These are phyloP conservation scores for Malassezia slooffiae DNA, from an alignment of 1,284 basidiomycete genomes.

Conservation along the genomic window DNA sequence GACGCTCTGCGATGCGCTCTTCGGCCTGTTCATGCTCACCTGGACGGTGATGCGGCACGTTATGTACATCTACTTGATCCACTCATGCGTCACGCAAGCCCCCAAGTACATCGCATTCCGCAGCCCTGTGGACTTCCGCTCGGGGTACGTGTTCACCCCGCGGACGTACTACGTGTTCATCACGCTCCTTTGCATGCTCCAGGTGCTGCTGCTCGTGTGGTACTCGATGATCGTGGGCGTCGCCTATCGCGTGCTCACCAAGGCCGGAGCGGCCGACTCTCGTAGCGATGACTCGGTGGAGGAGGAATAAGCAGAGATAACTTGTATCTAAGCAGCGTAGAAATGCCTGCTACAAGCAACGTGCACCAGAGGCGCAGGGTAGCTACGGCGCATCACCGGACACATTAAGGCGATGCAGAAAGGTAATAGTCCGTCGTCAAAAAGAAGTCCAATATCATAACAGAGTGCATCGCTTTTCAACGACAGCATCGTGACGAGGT, in stretches of 20 bases:
- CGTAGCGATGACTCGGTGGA: slow-evolving; percentile 24
- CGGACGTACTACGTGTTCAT: slow-evolving; percentile 17
- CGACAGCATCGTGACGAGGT: too few relatives aligned
- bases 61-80: slow-evolving; percentile 28
- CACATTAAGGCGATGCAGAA: too few relatives aligned
- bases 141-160: slow-evolving; percentile 7
- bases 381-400: too few relatives aligned
- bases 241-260: slow-evolving; percentile 66
- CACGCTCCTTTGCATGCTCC: slow-evolving; percentile 25
- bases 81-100: slow-evolving; percentile 24
- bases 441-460: too few relatives aligned
- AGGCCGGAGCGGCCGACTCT: slow-evolving; percentile 65
- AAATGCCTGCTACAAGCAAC: too few relatives aligned
- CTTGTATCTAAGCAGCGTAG: background rate
- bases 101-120: slow-evolving; percentile 15
- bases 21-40: slow-evolving; percentile 55
- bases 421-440: too few relatives aligned
- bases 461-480: too few relatives aligned
- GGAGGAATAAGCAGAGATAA: background rate
- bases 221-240: slow-evolving; percentile 72
- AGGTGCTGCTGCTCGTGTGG: slow-evolving; percentile 71
- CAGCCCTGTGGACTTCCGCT: slow-evolving; percentile 10
- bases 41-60: slow-evolving; percentile 41
- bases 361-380: too few relatives aligned
- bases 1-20: slow-evolving; percentile 62